Evolutionary conservation across 495 filamentous ascomycete genomes (phyloP), one percentile per base, ranked within the genome.

Genomic region (Podospora didyma): DNA sequence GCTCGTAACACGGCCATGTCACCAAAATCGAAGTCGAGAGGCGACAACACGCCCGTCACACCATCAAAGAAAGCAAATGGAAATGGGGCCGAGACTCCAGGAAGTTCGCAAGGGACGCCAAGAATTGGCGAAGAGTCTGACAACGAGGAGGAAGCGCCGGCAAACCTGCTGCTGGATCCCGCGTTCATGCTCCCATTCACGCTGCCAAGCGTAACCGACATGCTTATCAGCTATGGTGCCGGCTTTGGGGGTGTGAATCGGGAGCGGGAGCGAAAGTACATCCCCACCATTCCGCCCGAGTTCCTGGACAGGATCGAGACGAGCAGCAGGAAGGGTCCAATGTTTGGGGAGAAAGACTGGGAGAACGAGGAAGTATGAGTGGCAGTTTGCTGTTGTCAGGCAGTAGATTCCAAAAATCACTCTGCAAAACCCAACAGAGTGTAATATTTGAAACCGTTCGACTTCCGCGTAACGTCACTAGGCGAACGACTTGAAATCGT

Each of bases 241-340:
- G 94, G 94, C 12, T 90, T 96, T 60, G 94, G 94, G 3, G 94
- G 94, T 0, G 78, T 92, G 24, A 96, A 99, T 70, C 80, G 86
- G 51, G 94, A 99, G 69, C 79, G 91, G 45, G 94, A 94, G 67
- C 79, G 90, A 54, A 96, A 96, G 72, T 99, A 97, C 64, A 92
- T 96, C n/a, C 94, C 94, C 3, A 96, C 88, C 0, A 90, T 97
- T 23, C 92, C 95, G 22, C 86, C 92, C 2, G 94, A 99, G 70
- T 96, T 96, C 62, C 73, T 99, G 26, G 87, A 86, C 47, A 95
- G 89, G 73, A 79, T 99, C 34, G 94, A 97, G 76, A 79, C 86
- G 44, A 71, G 77, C 85, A 51, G 60, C 48, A 69, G 68, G 50
- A 72, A 58, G 50, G 61, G 64, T 49, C 69, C 66, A 22, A 72